These are phyloP conservation scores for Bipolaris bicolor DNA, from an alignment of 2,329 filamentous ascomycete genomes.

Conservation along the genomic window DNA sequence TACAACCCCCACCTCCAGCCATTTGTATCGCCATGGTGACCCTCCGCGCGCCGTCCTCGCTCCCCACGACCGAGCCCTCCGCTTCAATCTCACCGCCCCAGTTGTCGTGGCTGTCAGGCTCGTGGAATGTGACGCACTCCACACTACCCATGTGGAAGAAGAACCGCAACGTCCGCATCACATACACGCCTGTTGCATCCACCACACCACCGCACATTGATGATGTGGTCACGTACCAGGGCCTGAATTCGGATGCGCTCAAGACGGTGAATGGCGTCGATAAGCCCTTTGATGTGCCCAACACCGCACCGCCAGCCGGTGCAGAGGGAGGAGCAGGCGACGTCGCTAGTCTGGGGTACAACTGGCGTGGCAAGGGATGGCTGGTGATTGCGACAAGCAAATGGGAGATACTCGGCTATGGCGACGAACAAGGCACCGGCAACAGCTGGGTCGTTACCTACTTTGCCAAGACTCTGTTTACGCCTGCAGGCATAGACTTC, in stretches of 20 bases:
- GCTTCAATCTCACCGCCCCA: constrained; percentile 44
- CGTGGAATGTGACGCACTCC: constrained; percentile 49
- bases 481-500: constrained; percentile 79
- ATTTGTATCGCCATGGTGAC: constrained; percentile 20
- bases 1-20: background rate
- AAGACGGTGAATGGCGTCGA: constrained; percentile 72
- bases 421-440: constrained; percentile 58
- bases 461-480: constrained; percentile 84
- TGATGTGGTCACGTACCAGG: constrained; percentile 75
- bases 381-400: constrained; percentile 73
- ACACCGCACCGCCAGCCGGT: constrained; percentile 7
- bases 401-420: constrained; percentile 84
- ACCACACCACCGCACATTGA: constrained; percentile 58
- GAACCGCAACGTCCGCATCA: constrained; percentile 80
- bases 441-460: constrained; percentile 78
- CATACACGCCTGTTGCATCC: constrained; percentile 61
- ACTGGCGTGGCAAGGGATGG: constrained; percentile 80
- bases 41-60: constrained; percentile 38
- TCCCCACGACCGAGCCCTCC: constrained; percentile 20
- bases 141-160: constrained; percentile 73
- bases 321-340: constrained; percentile 13
- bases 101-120: constrained; percentile 39
- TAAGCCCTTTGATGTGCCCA: constrained; percentile 49
- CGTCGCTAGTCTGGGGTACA: constrained; percentile 58
- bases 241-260: constrained; percentile 56